Base-by-base conservation (phyloP, 2,329 filamentous ascomycete species). In the Boeremia lycopersici region DNA sequence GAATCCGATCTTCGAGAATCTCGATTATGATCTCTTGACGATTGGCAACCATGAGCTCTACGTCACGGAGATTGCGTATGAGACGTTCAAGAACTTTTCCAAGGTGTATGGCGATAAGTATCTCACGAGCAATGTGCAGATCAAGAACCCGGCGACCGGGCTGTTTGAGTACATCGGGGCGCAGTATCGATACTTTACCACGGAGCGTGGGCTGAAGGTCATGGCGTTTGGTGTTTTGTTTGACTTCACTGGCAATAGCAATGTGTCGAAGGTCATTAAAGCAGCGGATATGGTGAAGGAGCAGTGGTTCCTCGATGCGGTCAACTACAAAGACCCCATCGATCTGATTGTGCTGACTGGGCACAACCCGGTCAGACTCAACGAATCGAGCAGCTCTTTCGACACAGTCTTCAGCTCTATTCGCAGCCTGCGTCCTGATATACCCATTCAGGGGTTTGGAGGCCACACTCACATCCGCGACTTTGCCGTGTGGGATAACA, bases 21-120 rank as follows among this genome's bases (percentile, higher is more conserved):
- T 83, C 28, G 78, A 83, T 53, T 84, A 84, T 59, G 82, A 84
- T 62, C 59, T 84, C 23, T 71, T 84, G 35, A 80, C 81, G 2
- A 82, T 83, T 52, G 82, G 84, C 2, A 88, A 89, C 66, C 86
- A 89, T 61, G 86, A 89, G 73, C 79, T 89, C 6, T 88, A 88
- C 65, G 78, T 86, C 9, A 81, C 82, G 9, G 81, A 84, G 28
- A 81, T 88, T 45, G 82, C 86, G 1, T 86, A 87, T 57, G 81
- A 88, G 63, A 83, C 84, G 9, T 84, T 86, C 66, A 77, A 77
- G 56, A 79, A 84, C 46, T 86, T 88, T 62, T 81, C 83, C 33
- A 81, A 80, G 50, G 79, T 81, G 54, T 89, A 85, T 71, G 67
- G 82, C 34, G 82, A 82, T 41, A 77, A 72, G 53, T 84, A 83